These are phyloP conservation scores for Backusella australiensis DNA, from an alignment of 192 early-diverging fungal species.

Conservation along the genomic window DNA sequence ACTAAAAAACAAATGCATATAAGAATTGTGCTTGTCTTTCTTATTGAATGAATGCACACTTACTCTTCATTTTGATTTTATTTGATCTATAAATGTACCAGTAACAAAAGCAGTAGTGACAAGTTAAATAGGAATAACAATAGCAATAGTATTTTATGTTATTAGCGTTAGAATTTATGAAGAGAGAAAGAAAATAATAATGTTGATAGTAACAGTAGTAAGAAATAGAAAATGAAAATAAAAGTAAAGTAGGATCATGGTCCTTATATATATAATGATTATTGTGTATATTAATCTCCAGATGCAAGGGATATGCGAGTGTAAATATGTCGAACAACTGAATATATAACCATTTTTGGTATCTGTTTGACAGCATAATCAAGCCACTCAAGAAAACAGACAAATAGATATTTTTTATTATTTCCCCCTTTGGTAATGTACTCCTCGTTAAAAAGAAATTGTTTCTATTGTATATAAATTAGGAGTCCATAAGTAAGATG, in stretches of 20 bases:
- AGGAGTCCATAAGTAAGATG: not conserved
- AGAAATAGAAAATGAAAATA: not conserved
- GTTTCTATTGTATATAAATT: not conserved
- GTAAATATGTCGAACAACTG: slow-evolving; percentile 10
- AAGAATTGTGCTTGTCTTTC: not conserved
- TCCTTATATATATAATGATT: not conserved
- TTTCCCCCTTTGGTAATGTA: slow-evolving; percentile 15
- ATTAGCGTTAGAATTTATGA: not conserved
- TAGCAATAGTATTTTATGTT: not conserved
- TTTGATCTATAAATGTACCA: not conserved
- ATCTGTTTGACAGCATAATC: slow-evolving; percentile 13
- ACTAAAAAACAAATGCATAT: slow-evolving; percentile 12
- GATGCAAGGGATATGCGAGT: slow-evolving; percentile 1
- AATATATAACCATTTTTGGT: slow-evolving; percentile 12
- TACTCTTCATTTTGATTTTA: slow-evolving; percentile 9
- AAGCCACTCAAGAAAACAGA: slow-evolving; percentile 13
- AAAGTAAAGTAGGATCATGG: not conserved
- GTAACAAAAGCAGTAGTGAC: not conserved
- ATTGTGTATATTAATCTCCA: not conserved
- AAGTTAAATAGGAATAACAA: too few relatives aligned
- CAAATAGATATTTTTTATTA: not conserved
- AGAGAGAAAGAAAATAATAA: not conserved
- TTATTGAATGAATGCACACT: not conserved
- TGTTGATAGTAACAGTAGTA: not conserved
- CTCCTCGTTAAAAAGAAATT: slow-evolving; percentile 2